Evolutionary conservation across 345 rosid species (phyloP).

Genomic region (Rhodamnia argentea): DNA sequence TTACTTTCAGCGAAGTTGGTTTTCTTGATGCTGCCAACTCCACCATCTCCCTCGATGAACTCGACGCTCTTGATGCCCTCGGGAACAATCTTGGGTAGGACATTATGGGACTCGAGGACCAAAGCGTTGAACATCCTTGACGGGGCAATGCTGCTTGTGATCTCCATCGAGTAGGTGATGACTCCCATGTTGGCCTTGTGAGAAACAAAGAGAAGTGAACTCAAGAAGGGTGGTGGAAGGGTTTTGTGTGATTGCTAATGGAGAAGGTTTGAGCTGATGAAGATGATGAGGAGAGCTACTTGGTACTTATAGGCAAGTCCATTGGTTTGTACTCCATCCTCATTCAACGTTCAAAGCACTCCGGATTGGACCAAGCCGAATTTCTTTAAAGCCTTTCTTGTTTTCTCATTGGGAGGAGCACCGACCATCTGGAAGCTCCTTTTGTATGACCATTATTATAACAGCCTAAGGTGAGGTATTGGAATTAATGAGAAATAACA

Average conservation of each 20-base stretch:
- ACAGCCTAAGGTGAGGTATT: no score
- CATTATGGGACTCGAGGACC: not conserved
- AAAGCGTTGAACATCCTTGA: not conserved
- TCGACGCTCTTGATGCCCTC: slow-evolving; percentile 10
- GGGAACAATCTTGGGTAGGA: slow-evolving; percentile 15
- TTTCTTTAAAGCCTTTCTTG: not conserved
- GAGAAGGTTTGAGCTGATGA: not conserved
- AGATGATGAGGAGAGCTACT: not conserved
- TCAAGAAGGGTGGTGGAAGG: not conserved
- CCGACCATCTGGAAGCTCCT: not conserved
- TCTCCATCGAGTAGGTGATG: not conserved
- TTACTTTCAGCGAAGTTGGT: not conserved
- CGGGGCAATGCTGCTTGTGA: not conserved
- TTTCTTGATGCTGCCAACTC: slow-evolving; percentile 22
- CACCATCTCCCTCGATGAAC: slow-evolving; percentile 28
- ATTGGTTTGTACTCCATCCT: not conserved
- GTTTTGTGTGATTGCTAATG: not conserved
- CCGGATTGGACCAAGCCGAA: not conserved
- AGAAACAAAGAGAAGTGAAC: not conserved
- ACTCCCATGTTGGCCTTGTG: not conserved
- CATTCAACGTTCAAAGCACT: not conserved
- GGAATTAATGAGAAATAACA: no score
- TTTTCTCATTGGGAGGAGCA: not conserved
- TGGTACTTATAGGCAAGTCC: not conserved
- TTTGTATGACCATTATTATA: no score